Evolutionary conservation across 495 filamentous ascomycete species (phyloP).

Genomic region (Staphylotrichum longicolle): DNA sequence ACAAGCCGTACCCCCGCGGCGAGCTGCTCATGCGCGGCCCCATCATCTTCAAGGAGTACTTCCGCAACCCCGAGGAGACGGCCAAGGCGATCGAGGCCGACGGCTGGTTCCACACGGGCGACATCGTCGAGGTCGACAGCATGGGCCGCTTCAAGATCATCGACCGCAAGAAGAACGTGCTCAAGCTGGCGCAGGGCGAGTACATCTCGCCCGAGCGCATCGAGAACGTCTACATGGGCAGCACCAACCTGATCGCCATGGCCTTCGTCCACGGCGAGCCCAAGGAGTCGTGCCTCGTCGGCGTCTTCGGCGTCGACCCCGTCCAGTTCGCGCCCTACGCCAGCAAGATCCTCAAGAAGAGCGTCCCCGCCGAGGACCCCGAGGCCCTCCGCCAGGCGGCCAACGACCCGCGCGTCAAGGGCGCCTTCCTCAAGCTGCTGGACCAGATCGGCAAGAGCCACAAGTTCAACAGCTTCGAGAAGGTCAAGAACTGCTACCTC

Average conservation of each 20-base stretch:
- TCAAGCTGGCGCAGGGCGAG: slow-evolving; percentile 96
- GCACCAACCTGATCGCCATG: slow-evolving; percentile 69
- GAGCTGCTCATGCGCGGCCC: slow-evolving; percentile 83
- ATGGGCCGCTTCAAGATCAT: slow-evolving; percentile 88
- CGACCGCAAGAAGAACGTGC: slow-evolving; percentile 96
- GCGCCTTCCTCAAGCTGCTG: slow-evolving; percentile 73
- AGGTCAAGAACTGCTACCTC: slow-evolving; percentile 69
- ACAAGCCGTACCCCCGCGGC: slow-evolving; percentile 90
- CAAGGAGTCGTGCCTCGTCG: slow-evolving; percentile 78
- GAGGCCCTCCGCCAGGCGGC: slow-evolving; percentile 64
- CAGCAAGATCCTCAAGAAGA: slow-evolving; percentile 66
- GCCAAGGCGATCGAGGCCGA: slow-evolving; percentile 76
- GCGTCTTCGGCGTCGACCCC: slow-evolving; percentile 81
- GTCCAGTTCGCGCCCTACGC: slow-evolving; percentile 77
- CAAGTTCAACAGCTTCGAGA: slow-evolving; percentile 88
- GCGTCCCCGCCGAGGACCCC: slow-evolving; percentile 59
- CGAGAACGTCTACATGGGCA: slow-evolving; percentile 87
- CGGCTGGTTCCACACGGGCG: slow-evolving; percentile 96
- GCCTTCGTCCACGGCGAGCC: slow-evolving; percentile 92
- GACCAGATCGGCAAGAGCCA: slow-evolving; percentile 77
- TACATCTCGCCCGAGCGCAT: slow-evolving; percentile 97
- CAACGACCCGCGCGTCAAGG: slow-evolving; percentile 64
- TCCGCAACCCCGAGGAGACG: slow-evolving; percentile 84
- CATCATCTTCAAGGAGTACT: slow-evolving; percentile 79
- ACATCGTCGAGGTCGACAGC: slow-evolving; percentile 80